Evolutionary conservation across 2,329 filamentous ascomycete genomes (phyloP).

Genomic region (Aspergillus neotritici): DNA sequence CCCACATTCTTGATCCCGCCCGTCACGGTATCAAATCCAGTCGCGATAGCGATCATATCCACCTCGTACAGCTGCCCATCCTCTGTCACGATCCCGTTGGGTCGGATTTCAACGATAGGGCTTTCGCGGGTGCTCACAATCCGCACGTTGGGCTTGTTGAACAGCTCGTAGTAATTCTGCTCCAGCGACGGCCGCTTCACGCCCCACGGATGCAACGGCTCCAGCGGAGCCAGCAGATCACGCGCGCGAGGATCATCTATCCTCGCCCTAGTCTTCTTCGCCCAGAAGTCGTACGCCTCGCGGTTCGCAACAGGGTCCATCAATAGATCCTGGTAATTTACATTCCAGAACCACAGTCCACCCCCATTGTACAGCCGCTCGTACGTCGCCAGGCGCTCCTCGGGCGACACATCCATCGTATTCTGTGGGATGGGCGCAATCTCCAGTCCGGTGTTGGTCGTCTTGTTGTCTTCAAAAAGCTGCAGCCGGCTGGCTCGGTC

Average conservation of each 20-base stretch:
- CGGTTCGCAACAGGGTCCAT: constrained; percentile 45
- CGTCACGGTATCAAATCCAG: constrained; percentile 13
- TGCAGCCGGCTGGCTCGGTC: no score
- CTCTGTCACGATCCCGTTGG: constrained; percentile 31
- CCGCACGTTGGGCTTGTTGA: constrained; percentile 43
- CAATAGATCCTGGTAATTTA: constrained; percentile 48
- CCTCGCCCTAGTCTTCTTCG: constrained; percentile 46
- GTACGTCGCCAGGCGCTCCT: no score
- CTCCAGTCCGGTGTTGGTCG: no score
- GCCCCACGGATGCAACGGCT: constrained; percentile 53
- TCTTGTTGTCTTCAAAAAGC: no score
- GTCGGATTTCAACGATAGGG: constrained; percentile 36
- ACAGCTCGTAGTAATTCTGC: constrained; percentile 47
- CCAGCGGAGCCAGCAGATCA: constrained; percentile 50
- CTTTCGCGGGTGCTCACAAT: constrained; percentile 38
- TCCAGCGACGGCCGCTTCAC: constrained; percentile 49
- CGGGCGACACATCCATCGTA: no score
- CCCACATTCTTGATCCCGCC: constrained; percentile 11
- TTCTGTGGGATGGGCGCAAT: no score
- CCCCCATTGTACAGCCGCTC: no score
- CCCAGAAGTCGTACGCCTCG: constrained; percentile 53
- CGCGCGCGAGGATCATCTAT: constrained; percentile 47
- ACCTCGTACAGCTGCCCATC: no score
- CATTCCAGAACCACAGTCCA: no score
- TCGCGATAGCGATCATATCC: constrained; percentile 3